Base-by-base conservation (phyloP, 495 filamentous ascomycete species). In the Neurospora sp. region DNA sequence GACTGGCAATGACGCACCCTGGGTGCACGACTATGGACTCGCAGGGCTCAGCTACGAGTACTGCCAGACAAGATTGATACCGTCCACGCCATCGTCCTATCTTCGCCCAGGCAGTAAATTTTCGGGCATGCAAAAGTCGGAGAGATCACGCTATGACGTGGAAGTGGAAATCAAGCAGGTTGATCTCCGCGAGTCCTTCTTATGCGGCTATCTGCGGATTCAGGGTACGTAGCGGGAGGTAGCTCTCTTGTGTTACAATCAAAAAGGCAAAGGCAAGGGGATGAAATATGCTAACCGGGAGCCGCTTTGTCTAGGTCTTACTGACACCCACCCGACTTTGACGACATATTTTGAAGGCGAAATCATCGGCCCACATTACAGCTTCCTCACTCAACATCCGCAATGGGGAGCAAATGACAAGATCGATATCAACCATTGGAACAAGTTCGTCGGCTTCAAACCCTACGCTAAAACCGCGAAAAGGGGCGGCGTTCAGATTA, bases 281-380 rank as follows among this genome's bases (percentile, higher is more conserved):
- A 37, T 12, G 27, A 73, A 20, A 72, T 8, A 20, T 70, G 18
- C 39, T 44, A 18, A 60, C 35, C 46, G 76, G 70, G 41, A 70
- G 27, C 23, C 27, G 54, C 27, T 66, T 46, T 66, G 54, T 66
- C 54, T 76, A 98, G 95, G 96, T 46, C 86, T 99, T 16, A 98
- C 96, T 3, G 91, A 96, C 80, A 93, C 98, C 82, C 94, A 98
- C 81, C 95, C 95, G 42, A 98, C 95, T 39, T 83, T 99, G 54
- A 98, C 94, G 3, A 99, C 96, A 4, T 99, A 96, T 80, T 99
- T 99, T 77, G 94, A 98, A 84, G 96, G 95, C 76, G 96, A 99
- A 84, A 97, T 99, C 49, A 98, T 99, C 75, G 96, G 96, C 38
- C 91, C 90, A 73, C 97, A 97, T 78, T 94, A 98, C 83, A 91